Conservation (phyloP, 106 monocot genomes). For the Amphibolis antarctica region DNA sequence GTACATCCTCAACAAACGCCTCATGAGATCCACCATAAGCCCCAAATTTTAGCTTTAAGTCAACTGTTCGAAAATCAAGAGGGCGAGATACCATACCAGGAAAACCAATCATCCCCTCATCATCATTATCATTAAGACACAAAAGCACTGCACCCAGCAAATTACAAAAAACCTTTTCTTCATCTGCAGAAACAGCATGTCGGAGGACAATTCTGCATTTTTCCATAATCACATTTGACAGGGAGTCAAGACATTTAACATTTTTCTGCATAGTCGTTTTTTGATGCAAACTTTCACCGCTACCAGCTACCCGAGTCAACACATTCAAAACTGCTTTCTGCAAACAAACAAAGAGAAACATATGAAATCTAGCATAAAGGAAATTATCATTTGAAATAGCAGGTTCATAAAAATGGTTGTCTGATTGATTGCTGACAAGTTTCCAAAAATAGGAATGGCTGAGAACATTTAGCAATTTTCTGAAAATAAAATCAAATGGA, state of each 20-base stretch:
- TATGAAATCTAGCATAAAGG: neutral
- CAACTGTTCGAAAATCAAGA: conserved; percentile 88
- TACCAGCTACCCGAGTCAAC: conserved; percentile 40
- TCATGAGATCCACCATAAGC: conserved; percentile 78
- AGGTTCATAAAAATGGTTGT: too few relatives aligned
- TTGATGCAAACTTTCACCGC: conserved; percentile 29
- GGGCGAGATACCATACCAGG: conserved; percentile 89
- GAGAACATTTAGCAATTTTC: too few relatives aligned
- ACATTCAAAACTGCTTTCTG: conserved; percentile 93
- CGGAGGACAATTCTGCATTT: conserved; percentile 76
- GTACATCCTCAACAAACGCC: conserved; percentile 81
- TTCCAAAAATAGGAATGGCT: too few relatives aligned
- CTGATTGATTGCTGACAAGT: too few relatives aligned
- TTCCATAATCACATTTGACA: conserved; percentile 75
- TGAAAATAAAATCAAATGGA: too few relatives aligned
- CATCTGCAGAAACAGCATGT: conserved; percentile 47
- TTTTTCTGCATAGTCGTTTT: conserved; percentile 37
- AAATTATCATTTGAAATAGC: neutral
- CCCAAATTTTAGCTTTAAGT: conserved; percentile 66
- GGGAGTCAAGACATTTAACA: conserved; percentile 30
- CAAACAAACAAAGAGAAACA: conserved; percentile 12
- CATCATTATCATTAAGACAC: conserved; percentile 70
- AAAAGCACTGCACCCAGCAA: conserved; percentile 61
- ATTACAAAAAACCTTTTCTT: conserved; percentile 81
- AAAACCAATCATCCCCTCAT: conserved; percentile 84